Evolutionary conservation across 2,329 filamentous ascomycete genomes (phyloP).

Genomic region (Aspergillus terreus): DNA sequence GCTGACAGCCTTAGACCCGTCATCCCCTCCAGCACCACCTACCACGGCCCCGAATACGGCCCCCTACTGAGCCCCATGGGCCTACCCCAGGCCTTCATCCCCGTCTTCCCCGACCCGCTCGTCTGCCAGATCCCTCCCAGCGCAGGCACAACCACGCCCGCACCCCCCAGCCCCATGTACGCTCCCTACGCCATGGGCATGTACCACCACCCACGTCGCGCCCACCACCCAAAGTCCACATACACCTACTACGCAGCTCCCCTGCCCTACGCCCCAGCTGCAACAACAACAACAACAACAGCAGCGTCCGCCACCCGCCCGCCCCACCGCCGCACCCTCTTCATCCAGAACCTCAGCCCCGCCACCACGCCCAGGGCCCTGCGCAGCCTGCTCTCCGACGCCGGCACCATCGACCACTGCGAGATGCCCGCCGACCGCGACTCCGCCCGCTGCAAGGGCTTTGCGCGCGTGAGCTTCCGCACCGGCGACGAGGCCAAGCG

Average conservation of each 20-base stretch:
- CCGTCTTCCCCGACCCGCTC: constrained; percentile 25
- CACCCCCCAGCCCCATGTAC: background rate
- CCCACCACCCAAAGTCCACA: constrained; percentile 1
- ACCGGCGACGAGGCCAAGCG: constrained; percentile 33
- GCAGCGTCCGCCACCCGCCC: constrained; percentile 8
- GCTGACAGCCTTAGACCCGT: constrained; percentile 14
- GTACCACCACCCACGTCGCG: constrained; percentile 5
- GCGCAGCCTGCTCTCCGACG: constrained; percentile 24
- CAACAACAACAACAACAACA: constrained; percentile 5
- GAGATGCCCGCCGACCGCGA: constrained; percentile 25
- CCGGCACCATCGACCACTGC: constrained; percentile 30
- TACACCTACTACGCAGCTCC: background rate
- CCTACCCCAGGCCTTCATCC: constrained; percentile 23
- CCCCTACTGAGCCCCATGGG: constrained; percentile 20
- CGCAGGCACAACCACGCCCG: background rate
- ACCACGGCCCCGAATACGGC: constrained; percentile 24
- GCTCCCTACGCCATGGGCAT: background rate
- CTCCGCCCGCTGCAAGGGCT: constrained; percentile 18
- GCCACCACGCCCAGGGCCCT: constrained; percentile 28
- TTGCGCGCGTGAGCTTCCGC: constrained; percentile 29
- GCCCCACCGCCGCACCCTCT: constrained; percentile 18
- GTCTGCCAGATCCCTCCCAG: constrained; percentile 15
- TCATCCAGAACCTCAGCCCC: constrained; percentile 27
- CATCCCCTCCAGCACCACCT: constrained; percentile 19
- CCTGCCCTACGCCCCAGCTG: background rate